Evolutionary conservation across 2,329 filamentous ascomycete species (phyloP), one percentile per base, ranked within the genome.

Genomic region (Balansia obtecta): DNA sequence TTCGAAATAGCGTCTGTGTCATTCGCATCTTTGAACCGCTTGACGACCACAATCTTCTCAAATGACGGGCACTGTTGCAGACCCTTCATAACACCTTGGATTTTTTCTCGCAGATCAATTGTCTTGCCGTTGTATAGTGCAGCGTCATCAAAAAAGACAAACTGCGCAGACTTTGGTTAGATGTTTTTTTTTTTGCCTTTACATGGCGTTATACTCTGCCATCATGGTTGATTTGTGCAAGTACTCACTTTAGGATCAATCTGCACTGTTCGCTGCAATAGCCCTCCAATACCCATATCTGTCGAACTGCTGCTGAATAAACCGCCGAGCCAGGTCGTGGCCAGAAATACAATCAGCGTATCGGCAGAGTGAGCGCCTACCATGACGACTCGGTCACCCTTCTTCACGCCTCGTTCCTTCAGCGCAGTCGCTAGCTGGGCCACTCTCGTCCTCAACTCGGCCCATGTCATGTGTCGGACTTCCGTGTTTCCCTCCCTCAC

Each of bases 141-240:
- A 38, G 75, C 80, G 58, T 93, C 88, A 58, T 95, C 88, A 60
- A 91, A 82, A 61, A 94, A 93, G n/a, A 95, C 72, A 61, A 80
- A 86, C 65, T 77, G 38, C 11, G 9, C 39, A 18, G 1, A 18
- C n/a, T n/a, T 41, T 1, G n/a, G 10, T 41, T 4, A n/a, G 34
- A 10, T n/a, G n/a, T 37, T 4, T 37, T 37, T 2, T 37, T 37
- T 37, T 37, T 27, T 7, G 27, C 27, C 27, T 8, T 27, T 7
- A 27, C 27, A 27, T 27, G 27, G 27, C 27, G 27, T 27, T 7
- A 27, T 27, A 27, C 27, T 27, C 27, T 6, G 27, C 8, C 27
- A 8, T 27, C 7, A 27, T 2, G 27, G 27, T 37, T 37, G 34
- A 37, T 12, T 12, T 37, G 34, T 12, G 34, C 1, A 37, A 12